Evolutionary conservation across 768 basidiomycete genomes (phyloP).

Genomic region (Plicaturopsis crispa): DNA sequence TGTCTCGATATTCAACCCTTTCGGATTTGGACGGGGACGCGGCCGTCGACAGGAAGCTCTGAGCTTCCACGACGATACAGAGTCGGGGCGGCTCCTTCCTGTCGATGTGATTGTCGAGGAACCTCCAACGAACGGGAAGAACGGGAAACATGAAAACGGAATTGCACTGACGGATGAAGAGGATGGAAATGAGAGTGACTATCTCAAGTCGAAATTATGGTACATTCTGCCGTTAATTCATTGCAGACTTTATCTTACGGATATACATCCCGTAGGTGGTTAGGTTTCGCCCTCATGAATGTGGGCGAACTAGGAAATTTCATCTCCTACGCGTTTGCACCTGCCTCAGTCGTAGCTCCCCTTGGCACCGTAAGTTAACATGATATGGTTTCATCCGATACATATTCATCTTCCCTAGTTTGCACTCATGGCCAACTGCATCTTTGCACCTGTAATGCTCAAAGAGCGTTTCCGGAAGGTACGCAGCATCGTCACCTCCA

Average conservation of each 20-base stretch:
- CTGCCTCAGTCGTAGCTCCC: slow-evolving; percentile 90
- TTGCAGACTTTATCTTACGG: not conserved
- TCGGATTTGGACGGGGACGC: not conserved
- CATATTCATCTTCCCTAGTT: slow-evolving; percentile 37
- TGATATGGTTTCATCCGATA: slow-evolving; percentile 3
- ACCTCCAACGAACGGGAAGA: slow-evolving; percentile 17
- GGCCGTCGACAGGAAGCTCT: not conserved
- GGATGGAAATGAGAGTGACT: slow-evolving; percentile 58
- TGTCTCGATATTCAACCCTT: not conserved
- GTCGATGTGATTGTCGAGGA: slow-evolving; percentile 37
- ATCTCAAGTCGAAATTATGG: slow-evolving; percentile 84
- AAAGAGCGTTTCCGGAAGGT: slow-evolving; percentile 78
- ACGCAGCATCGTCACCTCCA: slow-evolving; percentile 14
- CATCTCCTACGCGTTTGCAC: slow-evolving; percentile 79
- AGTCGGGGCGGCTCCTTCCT: slow-evolving; percentile 18
- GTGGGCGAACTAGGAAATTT: slow-evolving; percentile 90
- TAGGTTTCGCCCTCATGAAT: slow-evolving; percentile 84
- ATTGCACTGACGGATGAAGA: slow-evolving; percentile 11
- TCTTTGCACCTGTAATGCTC: slow-evolving; percentile 84
- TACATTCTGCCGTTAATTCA: slow-evolving; percentile 28
- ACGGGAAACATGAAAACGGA: slow-evolving; percentile 13
- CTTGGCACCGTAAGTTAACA: slow-evolving; percentile 74
- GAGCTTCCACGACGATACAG: not conserved
- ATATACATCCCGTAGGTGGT: slow-evolving; percentile 54
- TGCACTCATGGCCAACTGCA: slow-evolving; percentile 91